Percentiles rank a stretch among this genome's conserved stretches.
These are phyloP conservation scores for Kwoniella mangroviensis DNA, from an alignment of 768 basidiomycete genomes.

Conservation along the genomic window DNA sequence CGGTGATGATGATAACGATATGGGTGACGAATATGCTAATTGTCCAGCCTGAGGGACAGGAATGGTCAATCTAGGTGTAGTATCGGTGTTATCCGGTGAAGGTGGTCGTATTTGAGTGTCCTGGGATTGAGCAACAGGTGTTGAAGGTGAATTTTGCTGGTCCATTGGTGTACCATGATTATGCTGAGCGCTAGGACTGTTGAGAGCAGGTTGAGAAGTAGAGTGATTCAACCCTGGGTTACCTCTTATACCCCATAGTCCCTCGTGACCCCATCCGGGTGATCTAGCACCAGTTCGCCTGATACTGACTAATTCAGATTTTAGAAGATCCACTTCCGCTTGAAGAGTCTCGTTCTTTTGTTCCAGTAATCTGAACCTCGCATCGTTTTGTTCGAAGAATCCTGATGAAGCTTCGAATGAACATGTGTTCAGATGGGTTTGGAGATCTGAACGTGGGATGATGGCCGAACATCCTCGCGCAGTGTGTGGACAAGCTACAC, in stretches of 20 bases:
- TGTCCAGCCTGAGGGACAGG: background rate
- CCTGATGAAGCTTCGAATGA: conserved; percentile 35
- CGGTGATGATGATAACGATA: background rate
- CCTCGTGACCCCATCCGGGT: conserved; percentile 3
- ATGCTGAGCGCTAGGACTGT: background rate
- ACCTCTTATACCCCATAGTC: conserved; percentile 9
- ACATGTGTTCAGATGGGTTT: conserved; percentile 34
- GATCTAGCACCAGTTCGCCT: background rate
- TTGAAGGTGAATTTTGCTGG: background rate
- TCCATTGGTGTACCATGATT: background rate
- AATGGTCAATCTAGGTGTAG: background rate
- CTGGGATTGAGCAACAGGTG: background rate
- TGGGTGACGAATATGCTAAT: background rate
- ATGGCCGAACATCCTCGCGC: conserved; percentile 38
- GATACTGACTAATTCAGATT: conserved; percentile 13
- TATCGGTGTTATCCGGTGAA: background rate
- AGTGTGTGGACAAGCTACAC: conserved; percentile 35
- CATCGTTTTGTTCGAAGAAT: conserved; percentile 32
- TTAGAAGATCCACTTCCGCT: conserved; percentile 16
- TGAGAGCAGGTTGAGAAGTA: background rate
- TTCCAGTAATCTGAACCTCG: conserved; percentile 22
- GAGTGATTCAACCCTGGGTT: background rate
- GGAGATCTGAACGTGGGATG: conserved; percentile 25
- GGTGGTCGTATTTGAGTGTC: background rate
- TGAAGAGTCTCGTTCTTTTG: conserved; percentile 21